Evolutionary conservation across 768 basidiomycete species (phyloP).

Genomic region (Rhizopogon vinicolor): DNA sequence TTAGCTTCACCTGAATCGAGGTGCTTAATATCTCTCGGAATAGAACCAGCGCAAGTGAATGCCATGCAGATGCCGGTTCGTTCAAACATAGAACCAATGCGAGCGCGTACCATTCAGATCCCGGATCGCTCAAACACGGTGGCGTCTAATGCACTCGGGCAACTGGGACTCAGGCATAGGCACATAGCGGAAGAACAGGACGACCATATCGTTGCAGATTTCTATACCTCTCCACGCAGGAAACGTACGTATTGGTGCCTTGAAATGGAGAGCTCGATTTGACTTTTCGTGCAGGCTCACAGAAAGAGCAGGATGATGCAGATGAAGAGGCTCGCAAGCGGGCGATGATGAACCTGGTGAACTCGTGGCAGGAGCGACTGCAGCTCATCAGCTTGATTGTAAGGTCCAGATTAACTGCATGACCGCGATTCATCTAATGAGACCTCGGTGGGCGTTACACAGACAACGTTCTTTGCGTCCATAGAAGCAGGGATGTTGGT

Average conservation of each 20-base stretch:
- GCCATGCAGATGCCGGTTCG: background rate
- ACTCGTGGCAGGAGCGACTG: slow-evolving; percentile 59
- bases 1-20: background rate
- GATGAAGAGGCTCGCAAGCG: slow-evolving; percentile 42
- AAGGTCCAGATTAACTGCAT: slow-evolving; percentile 13
- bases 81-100: slow-evolving; percentile 5
- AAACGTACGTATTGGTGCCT: slow-evolving; percentile 12
- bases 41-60: slow-evolving; percentile 1
- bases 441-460: background rate
- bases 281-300: slow-evolving; percentile 29
- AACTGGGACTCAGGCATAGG: slow-evolving; percentile 15
- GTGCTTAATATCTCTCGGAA: background rate
- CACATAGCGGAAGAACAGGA: slow-evolving; percentile 6
- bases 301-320: slow-evolving; percentile 43
- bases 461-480: slow-evolving; percentile 64
- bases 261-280: background rate
- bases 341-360: slow-evolving; percentile 47
- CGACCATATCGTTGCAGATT: slow-evolving; percentile 7
- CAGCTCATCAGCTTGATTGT: slow-evolving; percentile 59
- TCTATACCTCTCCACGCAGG: slow-evolving; percentile 6
- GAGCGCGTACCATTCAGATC: background rate
- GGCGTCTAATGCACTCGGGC: slow-evolving; percentile 17
- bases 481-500: slow-evolving; percentile 50
- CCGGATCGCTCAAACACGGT: slow-evolving; percentile 8
- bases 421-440: background rate